phyloP scores from a whole-genome alignment of 495 filamentous ascomycete genomes.

The Lasiosphaeria hispida region DNA sequence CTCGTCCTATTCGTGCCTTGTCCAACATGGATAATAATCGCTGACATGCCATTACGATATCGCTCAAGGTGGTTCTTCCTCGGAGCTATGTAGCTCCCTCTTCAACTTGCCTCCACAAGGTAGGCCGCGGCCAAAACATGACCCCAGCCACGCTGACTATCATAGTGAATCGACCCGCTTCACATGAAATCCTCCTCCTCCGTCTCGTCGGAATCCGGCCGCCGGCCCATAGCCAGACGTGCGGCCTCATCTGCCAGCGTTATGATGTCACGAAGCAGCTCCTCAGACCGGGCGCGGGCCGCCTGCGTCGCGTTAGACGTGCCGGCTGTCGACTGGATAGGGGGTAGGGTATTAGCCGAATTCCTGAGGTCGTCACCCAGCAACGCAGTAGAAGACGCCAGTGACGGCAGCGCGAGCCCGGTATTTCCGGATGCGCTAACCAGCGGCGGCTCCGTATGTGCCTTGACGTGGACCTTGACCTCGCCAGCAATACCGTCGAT shows the following conservation, averaged over 20 bases:
- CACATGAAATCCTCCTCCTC: constrained; percentile 47
- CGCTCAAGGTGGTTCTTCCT: too few species aligned
- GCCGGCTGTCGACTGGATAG: constrained; percentile 10
- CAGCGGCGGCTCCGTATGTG: background rate
- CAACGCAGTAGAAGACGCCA: constrained; percentile 12
- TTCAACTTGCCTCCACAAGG: too few species aligned
- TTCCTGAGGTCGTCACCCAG: constrained; percentile 1
- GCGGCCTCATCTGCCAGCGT: constrained; percentile 40
- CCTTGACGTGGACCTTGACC: constrained; percentile 40
- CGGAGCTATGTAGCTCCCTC: too few species aligned
- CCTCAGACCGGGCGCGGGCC: constrained; percentile 34
- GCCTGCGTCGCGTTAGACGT: background rate
- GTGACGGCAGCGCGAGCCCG: constrained; percentile 13
- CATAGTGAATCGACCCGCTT: background rate
- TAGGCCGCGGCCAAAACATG: too few species aligned
- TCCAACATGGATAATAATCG: too few species aligned
- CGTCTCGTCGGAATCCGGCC: constrained; percentile 40
- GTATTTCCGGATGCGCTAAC: background rate
- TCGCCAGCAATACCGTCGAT: constrained; percentile 47
- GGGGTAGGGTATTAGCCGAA: constrained; percentile 21
- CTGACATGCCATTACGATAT: too few species aligned
- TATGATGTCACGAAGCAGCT: constrained; percentile 42
- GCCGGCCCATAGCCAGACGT: constrained; percentile 24
- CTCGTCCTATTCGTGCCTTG: too few species aligned
- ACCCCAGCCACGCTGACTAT: too few species aligned